phyloP scores from a whole-genome alignment of 2,329 filamentous ascomycete species.

The Lachnellula subtilissima region DNA sequence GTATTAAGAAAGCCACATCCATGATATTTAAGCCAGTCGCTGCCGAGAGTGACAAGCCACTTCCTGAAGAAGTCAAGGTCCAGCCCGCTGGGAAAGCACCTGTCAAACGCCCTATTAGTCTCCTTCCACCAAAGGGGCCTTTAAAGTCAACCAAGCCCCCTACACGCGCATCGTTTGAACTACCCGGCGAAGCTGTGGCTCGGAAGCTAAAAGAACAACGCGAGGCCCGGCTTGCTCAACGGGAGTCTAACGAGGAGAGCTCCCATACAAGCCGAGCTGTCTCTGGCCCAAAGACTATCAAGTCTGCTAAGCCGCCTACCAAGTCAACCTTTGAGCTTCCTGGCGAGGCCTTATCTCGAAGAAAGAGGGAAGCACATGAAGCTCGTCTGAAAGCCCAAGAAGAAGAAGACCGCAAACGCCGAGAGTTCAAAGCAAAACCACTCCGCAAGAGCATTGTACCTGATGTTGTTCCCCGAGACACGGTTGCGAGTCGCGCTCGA shows the following conservation, averaged over 20 bases:
- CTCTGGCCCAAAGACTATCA: slow-evolving; percentile 39
- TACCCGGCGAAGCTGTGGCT: slow-evolving; percentile 58
- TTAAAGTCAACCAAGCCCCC: slow-evolving; percentile 50
- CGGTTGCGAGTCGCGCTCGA: slow-evolving; percentile 52
- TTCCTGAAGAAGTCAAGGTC: slow-evolving; percentile 27
- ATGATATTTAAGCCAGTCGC: slow-evolving; percentile 21
- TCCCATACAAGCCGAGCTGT: slow-evolving; percentile 34
- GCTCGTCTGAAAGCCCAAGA: slow-evolving; percentile 51
- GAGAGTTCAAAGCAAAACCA: slow-evolving; percentile 61
- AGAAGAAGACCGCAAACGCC: slow-evolving; percentile 54
- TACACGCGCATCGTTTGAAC: slow-evolving; percentile 54
- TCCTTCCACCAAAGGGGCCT: slow-evolving; percentile 38
- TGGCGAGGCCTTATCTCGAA: slow-evolving; percentile 50
- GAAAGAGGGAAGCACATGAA: slow-evolving; percentile 50
- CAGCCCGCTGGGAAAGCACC: slow-evolving; percentile 19
- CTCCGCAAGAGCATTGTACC: slow-evolving; percentile 41
- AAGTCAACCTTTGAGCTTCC: slow-evolving; percentile 58
- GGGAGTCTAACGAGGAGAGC: slow-evolving; percentile 32
- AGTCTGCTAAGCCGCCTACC: slow-evolving; percentile 48
- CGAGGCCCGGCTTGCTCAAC: slow-evolving; percentile 47
- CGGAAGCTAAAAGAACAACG: slow-evolving; percentile 53
- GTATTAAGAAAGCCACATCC: slow-evolving; percentile 25
- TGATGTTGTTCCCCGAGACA: slow-evolving; percentile 47
- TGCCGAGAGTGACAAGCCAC: not conserved
- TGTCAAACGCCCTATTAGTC: slow-evolving; percentile 38